A percentile compares a stretch with the other conserved stretches of the same genome.
Conservation (phyloP, 2,329 filamentous ascomycete species). For the Hyphodiscus sp. region DNA sequence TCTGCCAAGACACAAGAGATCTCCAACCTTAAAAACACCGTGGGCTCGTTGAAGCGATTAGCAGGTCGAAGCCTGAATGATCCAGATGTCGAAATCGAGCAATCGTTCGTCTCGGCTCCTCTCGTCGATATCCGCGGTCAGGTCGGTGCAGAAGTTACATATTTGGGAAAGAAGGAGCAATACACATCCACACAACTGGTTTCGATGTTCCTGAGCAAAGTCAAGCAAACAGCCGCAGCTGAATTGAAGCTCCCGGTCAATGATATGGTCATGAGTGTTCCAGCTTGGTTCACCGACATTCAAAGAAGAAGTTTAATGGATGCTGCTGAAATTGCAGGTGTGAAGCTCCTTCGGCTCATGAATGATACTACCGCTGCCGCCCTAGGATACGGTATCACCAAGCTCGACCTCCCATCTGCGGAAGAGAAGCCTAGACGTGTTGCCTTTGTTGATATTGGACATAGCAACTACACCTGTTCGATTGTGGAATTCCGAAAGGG, state of each 20-base stretch:
- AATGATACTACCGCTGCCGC: constrained; percentile 97
- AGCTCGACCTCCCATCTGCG: constrained; percentile 78
- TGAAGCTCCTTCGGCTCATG: constrained; percentile 89
- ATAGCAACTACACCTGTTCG: constrained; percentile 92
- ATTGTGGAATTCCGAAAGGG: constrained; percentile 97
- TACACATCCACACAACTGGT: constrained; percentile 93
- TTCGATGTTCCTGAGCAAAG: constrained; percentile 93
- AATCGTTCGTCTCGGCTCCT: constrained; percentile 79
- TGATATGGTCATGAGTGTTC: constrained; percentile 90
- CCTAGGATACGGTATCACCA: constrained; percentile 95
- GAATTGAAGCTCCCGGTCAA: constrained; percentile 89
- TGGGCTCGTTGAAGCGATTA: constrained; percentile 86
- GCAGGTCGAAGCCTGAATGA: constrained; percentile 81
- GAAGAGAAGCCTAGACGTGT: constrained; percentile 93
- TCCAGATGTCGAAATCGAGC: constrained; percentile 88
- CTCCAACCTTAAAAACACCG: constrained; percentile 98
- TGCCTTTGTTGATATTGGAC: constrained; percentile 87
- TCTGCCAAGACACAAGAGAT: constrained; percentile 97
- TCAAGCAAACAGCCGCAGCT: constrained; percentile 77
- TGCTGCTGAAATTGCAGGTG: constrained; percentile 84
- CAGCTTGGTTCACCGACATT: constrained; percentile 93
- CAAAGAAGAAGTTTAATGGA: constrained; percentile 88
- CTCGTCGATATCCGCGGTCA: constrained; percentile 89
- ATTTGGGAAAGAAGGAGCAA: constrained; percentile 89
- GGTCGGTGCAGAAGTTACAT: constrained; percentile 88